Base-by-base conservation (phyloP, 176 grass and related monocot species). In the Alloteropsis semialata region DNA sequence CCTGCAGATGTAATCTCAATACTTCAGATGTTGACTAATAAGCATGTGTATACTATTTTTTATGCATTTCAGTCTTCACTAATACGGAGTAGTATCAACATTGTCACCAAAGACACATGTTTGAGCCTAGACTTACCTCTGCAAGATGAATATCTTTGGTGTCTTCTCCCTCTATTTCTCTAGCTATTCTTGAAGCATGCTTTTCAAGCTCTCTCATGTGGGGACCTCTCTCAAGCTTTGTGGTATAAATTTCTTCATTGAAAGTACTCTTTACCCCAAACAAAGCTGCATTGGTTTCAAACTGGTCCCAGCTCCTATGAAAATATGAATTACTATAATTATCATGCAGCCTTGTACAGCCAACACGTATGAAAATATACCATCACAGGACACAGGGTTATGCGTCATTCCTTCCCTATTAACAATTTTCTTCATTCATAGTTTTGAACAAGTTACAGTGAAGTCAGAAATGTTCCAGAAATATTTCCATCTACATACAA, bases 231-330 rank as follows among this genome's bases (percentile, higher is more conserved):
- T 93, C 91, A 88, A 99, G 93, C 81, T 96, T 99, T 53, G 97
- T 99, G 29, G 97, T 99, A 80, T 99, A 99, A 71, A 99, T 79
- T 79, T 99, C 97, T 91, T 99, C 97, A 73, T 96, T 94, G 76
- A 99, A 99, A 76, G 97, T 99, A 91, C 97, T 96, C 80, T 89
- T 99, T 51, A 99, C 97, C 15, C 97, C 97, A 84, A 99, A 99
- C 68, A 99, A 83, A 38, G 83, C 73, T 76, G 88, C 87, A 87
- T 99, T 99, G 74, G 89, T 99, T 84, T 96, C 93, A 5, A 96
- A 99, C 80, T 99, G 97, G 81, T 99, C 93, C 97, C 97, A 99
- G 37, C 85, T 99, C 92, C 97, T 99, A 85, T 43, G 34, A 82
- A 68, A 6, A 69, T 42, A 73, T 53, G 46, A 33, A 78, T 62